Evolutionary conservation across 164 flowering plant genomes (phyloP).

Genomic region (Tetracentron sinense): DNA sequence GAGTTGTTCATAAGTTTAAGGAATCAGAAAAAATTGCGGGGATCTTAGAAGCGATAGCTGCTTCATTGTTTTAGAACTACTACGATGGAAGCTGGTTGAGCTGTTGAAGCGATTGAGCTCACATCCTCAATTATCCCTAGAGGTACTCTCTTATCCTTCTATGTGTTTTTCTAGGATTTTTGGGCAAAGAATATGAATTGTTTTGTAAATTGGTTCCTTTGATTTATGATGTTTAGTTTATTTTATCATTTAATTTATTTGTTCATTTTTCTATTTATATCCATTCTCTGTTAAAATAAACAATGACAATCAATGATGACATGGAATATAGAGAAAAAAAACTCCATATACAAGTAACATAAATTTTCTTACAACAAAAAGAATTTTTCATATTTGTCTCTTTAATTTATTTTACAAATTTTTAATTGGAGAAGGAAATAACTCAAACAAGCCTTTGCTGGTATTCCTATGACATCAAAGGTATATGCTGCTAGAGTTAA

Average conservation of each 20-base stretch:
- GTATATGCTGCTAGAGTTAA: conserved; percentile 73
- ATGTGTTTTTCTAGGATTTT: too few species aligned
- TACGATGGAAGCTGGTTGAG: conserved; percentile 44
- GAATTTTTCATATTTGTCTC: too few species aligned
- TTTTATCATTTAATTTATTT: too few species aligned
- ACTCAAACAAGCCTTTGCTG: conserved; percentile 17
- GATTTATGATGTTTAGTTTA: too few species aligned
- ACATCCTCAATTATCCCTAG: conserved; percentile 40
- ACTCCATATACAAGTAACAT: not conserved
- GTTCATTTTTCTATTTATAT: too few species aligned
- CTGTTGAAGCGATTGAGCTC: conserved; percentile 42
- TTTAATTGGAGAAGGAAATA: conserved; percentile 73
- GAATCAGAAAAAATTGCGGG: conserved; percentile 27
- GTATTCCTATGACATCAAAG: conserved; percentile 44
- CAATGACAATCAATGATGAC: too few species aligned
- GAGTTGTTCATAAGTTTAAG: conserved; percentile 25
- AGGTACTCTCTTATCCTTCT: conserved; percentile 53
- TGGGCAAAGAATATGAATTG: too few species aligned
- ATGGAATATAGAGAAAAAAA: too few species aligned
- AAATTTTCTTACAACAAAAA: too few species aligned
- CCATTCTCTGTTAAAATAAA: too few species aligned
- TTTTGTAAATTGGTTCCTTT: too few species aligned
- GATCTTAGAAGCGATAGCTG: conserved; percentile 44
- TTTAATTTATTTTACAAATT: conserved; percentile 47
- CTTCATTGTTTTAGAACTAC: conserved; percentile 27